Evolutionary conservation across 352 stramenopile species (phyloP).

Genomic region (Elongisporangium anandrum): DNA sequence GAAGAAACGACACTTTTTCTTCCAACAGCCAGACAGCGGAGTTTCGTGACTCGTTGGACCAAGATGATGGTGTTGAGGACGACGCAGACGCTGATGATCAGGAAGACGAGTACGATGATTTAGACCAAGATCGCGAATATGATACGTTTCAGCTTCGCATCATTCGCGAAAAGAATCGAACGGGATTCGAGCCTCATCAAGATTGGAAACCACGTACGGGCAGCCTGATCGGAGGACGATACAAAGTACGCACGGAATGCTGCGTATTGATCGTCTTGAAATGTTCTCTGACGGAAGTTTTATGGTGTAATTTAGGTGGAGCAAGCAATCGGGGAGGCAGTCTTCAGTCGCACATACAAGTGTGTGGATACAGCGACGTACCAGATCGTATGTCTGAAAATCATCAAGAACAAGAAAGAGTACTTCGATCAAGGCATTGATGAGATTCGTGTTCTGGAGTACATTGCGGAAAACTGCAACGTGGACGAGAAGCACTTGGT

Average conservation of each 20-base stretch:
- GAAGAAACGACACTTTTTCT: neutral
- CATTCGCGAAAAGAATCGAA: conserved; percentile 74
- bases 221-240: conserved; percentile 51
- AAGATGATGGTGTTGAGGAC: conserved; percentile 7
- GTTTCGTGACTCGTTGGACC: neutral
- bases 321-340: conserved; percentile 68
- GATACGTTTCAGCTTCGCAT: conserved; percentile 70
- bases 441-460: conserved; percentile 75
- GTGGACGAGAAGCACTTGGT: conserved; percentile 93
- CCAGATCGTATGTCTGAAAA: conserved; percentile 94
- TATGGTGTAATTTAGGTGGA: conserved; percentile 37
- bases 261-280: neutral
- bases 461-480: conserved; percentile 70
- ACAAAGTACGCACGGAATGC: conserved; percentile 34
- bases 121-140: conserved; percentile 47
- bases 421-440: conserved; percentile 97
- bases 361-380: conserved; percentile 54
- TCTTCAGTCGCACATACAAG: conserved; percentile 85
- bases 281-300: conserved; percentile 1
- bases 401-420: conserved; percentile 99
- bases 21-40: neutral
- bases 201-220: conserved; percentile 65
- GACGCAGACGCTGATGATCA: conserved; percentile 25
- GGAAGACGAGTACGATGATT: conserved; percentile 30
- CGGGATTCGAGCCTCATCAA: conserved; percentile 74